Evolutionary conservation across 192 early-diverging fungal species (phyloP).

Genomic region (Coemansia sp.): DNA sequence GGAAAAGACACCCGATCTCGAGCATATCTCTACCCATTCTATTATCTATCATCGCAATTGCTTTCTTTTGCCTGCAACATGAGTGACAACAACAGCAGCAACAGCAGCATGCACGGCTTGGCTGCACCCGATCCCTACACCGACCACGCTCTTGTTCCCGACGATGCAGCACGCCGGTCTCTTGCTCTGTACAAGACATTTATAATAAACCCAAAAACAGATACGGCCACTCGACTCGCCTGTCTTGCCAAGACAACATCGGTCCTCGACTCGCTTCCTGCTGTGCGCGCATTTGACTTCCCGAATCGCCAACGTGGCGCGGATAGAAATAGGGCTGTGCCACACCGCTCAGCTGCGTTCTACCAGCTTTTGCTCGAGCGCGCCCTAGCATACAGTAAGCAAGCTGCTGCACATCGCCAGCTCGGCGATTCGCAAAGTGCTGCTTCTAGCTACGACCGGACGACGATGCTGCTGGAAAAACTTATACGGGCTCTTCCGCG

Average conservation of each 20-base stretch:
- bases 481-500: too few relatives aligned
- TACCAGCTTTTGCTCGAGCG: constrained; percentile 8
- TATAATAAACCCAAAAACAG: constrained; percentile 7
- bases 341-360: too few relatives aligned
- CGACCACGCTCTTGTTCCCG: constrained; percentile 8
- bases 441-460: constrained; percentile 13
- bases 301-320: too few relatives aligned
- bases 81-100: not conserved
- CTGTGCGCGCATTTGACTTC: constrained; percentile 6
- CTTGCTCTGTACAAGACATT: constrained; percentile 10
- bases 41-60: too few relatives aligned
- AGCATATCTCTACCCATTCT: too few relatives aligned
- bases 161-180: constrained; percentile 8
- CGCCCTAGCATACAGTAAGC: constrained; percentile 4
- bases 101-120: not conserved
- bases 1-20: too few relatives aligned
- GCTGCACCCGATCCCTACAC: constrained; percentile 3
- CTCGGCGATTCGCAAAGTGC: constrained; percentile 14
- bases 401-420: constrained; percentile 11
- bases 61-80: too few relatives aligned
- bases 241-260: constrained; percentile 10
- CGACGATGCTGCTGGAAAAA: constrained; percentile 11
- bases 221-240: not conserved
- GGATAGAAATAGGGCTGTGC: too few relatives aligned
- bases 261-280: constrained; percentile 7